Conservation (phyloP, 148 eudicot species). For the Hydrangea macrophylla region DNA sequence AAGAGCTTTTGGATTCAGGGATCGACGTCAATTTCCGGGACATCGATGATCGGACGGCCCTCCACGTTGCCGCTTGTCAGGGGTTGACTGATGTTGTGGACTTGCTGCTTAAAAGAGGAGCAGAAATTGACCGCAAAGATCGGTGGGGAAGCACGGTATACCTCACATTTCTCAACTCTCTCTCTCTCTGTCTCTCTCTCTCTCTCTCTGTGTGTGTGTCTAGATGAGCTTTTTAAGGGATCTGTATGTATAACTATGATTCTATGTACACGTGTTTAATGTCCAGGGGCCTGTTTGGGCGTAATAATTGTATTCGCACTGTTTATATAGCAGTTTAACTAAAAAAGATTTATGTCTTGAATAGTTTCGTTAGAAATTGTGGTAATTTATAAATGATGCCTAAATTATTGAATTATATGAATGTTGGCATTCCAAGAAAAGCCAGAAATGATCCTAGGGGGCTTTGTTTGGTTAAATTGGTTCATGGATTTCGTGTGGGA, state of each 20-base stretch:
- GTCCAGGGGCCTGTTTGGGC: background rate
- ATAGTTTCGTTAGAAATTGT: background rate
- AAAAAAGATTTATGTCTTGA: background rate
- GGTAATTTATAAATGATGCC: no score
- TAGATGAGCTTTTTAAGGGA: background rate
- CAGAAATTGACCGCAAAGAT: conserved; percentile 72
- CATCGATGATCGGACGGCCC: conserved; percentile 75
- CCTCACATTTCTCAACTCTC: background rate
- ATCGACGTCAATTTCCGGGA: conserved; percentile 69
- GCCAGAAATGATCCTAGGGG: no score
- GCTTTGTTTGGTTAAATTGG: no score
- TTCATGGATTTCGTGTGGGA: no score
- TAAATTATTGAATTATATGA: no score
- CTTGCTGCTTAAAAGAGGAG: conserved; percentile 53
- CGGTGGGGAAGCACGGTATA: conserved; percentile 99
- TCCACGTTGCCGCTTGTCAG: conserved; percentile 86
- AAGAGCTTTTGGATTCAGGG: conserved; percentile 55
- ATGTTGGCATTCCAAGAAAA: no score
- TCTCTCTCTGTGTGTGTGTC: no score
- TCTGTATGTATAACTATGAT: background rate
- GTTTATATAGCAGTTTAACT: background rate
- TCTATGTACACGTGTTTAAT: no score
- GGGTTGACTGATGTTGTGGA: conserved; percentile 62
- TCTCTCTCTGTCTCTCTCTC: background rate
- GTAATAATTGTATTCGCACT: background rate